Evolutionary conservation across 1,139 yeast species (phyloP).

Genomic region (Spencermartinsiella ligniputridi): DNA sequence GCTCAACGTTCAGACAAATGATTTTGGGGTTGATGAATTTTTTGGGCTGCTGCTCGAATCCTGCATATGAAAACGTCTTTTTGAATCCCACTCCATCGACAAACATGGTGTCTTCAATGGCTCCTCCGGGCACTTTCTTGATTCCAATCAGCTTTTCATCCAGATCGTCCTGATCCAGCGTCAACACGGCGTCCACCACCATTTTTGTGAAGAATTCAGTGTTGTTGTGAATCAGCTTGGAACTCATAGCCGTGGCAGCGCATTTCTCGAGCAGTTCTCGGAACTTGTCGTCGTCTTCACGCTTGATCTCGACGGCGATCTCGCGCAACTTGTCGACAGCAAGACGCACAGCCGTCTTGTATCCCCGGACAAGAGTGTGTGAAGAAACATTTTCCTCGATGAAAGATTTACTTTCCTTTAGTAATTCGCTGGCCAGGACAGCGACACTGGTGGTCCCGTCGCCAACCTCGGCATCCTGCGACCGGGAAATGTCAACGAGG

Average conservation of each 20-base stretch:
- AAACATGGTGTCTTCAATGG: slow-evolving; percentile 86
- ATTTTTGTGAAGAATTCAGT: slow-evolving; percentile 86
- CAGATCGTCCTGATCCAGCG: slow-evolving; percentile 77
- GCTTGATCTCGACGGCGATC: slow-evolving; percentile 61
- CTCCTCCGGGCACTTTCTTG: slow-evolving; percentile 94
- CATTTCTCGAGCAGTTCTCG: slow-evolving; percentile 82
- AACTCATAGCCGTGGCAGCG: slow-evolving; percentile 96
- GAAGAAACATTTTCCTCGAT: slow-evolving; percentile 96
- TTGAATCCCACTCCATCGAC: slow-evolving; percentile 95
- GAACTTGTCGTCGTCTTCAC: slow-evolving; percentile 44
- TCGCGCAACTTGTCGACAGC: slow-evolving; percentile 73
- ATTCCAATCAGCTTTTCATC: slow-evolving; percentile 91
- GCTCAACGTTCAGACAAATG: slow-evolving; percentile 80
- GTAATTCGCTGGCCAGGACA: slow-evolving; percentile 86
- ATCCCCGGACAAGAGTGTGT: slow-evolving; percentile 82
- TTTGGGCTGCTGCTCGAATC: slow-evolving; percentile 98
- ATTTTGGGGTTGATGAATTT: slow-evolving; percentile 74
- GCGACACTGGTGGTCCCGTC: slow-evolving; percentile 98
- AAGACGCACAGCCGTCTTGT: slow-evolving; percentile 72
- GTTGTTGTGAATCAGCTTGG: slow-evolving; percentile 84
- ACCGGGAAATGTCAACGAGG: slow-evolving; percentile 88
- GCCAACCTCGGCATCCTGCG: slow-evolving; percentile 99
- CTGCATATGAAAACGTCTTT: slow-evolving; percentile 95
- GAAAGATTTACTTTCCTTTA: slow-evolving; percentile 83
- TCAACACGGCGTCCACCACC: slow-evolving; percentile 93